Percentiles rank a stretch among this genome's conserved stretches.
phyloP scores from a whole-genome alignment of 805 yeast genomes.

The Yueomyces sinensis region DNA sequence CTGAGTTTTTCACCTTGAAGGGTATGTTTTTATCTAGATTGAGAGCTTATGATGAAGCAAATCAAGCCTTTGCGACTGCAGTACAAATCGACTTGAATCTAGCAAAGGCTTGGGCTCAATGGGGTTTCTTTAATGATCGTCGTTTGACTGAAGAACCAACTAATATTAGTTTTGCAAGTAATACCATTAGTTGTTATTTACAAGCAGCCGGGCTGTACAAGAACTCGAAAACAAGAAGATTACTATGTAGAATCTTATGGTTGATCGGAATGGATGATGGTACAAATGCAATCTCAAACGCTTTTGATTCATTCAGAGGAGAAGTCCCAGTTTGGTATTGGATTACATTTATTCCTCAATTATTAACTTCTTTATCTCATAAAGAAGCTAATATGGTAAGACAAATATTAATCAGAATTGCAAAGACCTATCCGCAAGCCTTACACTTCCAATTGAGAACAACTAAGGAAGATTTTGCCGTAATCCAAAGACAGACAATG shows the following conservation, averaged over 20 bases:
- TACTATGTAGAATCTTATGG: conserved; percentile 87
- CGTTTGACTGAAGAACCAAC: conserved; percentile 73
- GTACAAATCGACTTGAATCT: conserved; percentile 88
- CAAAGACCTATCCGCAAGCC: conserved; percentile 95
- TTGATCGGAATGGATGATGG: conserved; percentile 82
- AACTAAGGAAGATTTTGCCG: conserved; percentile 85
- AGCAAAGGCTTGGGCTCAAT: conserved; percentile 99
- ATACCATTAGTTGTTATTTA: conserved; percentile 88
- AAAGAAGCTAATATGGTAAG: conserved; percentile 85
- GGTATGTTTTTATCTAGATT: conserved; percentile 95
- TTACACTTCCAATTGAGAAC: conserved; percentile 91
- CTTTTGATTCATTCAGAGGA: conserved; percentile 85
- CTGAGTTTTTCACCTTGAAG: conserved; percentile 92
- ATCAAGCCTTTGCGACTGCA: conserved; percentile 95
- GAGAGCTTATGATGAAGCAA: conserved; percentile 86
- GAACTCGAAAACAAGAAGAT: conserved; percentile 77
- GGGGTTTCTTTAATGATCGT: conserved; percentile 93
- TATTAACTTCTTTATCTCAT: conserved; percentile 78
- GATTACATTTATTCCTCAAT: conserved; percentile 94
- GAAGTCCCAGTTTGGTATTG: conserved; percentile 99
- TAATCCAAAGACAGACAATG: conserved; percentile 64
- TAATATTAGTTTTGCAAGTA: conserved; percentile 75
- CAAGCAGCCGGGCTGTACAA: conserved; percentile 97
- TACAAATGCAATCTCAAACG: conserved; percentile 65
- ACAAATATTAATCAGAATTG: conserved; percentile 77